Percentiles rank a stretch among this genome's conserved stretches.
Evolutionary conservation across 345 rosid genomes (phyloP).

Genomic region (Acer negundo): DNA sequence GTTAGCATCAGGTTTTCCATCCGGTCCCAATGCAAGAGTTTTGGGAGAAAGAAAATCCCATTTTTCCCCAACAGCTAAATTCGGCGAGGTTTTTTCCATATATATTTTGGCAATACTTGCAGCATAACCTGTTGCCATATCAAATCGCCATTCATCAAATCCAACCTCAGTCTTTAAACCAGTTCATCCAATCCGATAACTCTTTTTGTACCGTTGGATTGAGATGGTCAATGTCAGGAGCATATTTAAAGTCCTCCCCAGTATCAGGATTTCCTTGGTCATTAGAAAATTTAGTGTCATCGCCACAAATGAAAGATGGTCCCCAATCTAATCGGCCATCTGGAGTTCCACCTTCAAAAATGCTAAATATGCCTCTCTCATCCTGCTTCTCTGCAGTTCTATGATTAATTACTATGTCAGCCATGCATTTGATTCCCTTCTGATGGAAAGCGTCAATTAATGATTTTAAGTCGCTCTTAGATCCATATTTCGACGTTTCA

Average conservation of each 20-base stretch:
- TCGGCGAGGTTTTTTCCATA: conserved; percentile 52
- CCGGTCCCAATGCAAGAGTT: conserved; percentile 53
- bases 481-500: conserved; percentile 69
- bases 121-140: conserved; percentile 69
- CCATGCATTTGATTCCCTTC: conserved; percentile 65
- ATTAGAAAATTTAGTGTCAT: conserved; percentile 48
- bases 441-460: conserved; percentile 49
- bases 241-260: conserved; percentile 44
- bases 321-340: conserved; percentile 89
- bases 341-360: conserved; percentile 82
- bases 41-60: conserved; percentile 70
- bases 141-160: conserved; percentile 78
- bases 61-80: conserved; percentile 82
- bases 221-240: conserved; percentile 91
- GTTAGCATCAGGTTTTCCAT: conserved; percentile 49
- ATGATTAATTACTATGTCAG: conserved; percentile 88
- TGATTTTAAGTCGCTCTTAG: conserved; percentile 50
- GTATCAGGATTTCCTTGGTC: conserved; percentile 77
- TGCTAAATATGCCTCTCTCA: conserved; percentile 56
- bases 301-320: conserved; percentile 63
- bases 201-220: conserved; percentile 65
- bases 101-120: conserved; percentile 55
- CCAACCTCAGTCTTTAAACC: conserved; percentile 80
- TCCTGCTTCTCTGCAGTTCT: conserved; percentile 80
- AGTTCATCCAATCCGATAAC: conserved; percentile 88